Percentiles rank a stretch among this genome's conserved stretches.
These are phyloP conservation scores for Bruguiera gymnorhiza DNA, from an alignment of 345 rosid genomes.

Conservation along the genomic window DNA sequence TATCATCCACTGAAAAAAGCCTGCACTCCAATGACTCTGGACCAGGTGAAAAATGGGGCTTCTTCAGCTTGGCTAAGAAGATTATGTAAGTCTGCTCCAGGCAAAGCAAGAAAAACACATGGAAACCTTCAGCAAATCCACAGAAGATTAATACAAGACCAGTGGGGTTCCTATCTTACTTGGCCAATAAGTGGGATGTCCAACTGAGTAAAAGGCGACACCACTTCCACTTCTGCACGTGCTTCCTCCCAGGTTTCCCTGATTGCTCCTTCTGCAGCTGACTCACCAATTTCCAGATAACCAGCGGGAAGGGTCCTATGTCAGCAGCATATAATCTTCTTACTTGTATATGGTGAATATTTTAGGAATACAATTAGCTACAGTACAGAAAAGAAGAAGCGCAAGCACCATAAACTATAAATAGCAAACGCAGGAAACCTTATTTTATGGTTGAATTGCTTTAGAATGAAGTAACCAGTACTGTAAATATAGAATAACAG, in stretches of 20 bases:
- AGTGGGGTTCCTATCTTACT: constrained; percentile 33
- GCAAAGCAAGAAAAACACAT: constrained; percentile 16
- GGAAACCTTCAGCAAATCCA: constrained; percentile 11
- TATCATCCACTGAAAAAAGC: constrained; percentile 71
- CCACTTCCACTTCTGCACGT: constrained; percentile 79
- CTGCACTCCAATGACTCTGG: constrained; percentile 87
- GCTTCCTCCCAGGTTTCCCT: constrained; percentile 99
- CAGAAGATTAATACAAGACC: constrained; percentile 7
- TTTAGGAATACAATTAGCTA: neutral
- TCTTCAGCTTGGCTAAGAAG: constrained; percentile 86
- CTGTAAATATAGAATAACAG: neutral
- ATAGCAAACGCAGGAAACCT: constrained; percentile 2
- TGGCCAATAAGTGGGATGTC: constrained; percentile 96
- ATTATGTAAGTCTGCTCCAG: constrained; percentile 82
- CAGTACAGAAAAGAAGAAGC: constrained; percentile 8
- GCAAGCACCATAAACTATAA: neutral
- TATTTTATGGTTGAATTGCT: neutral
- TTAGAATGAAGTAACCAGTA: neutral
- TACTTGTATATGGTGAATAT: constrained; percentile 10
- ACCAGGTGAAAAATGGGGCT: constrained; percentile 76
- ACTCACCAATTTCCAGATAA: constrained; percentile 94
- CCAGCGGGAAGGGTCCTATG: constrained; percentile 99
- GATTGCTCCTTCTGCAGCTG: constrained; percentile 89
- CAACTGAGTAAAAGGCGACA: constrained; percentile 85
- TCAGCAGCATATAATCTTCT: constrained; percentile 18